Evolutionary conservation across 2,329 filamentous ascomycete species (phyloP), one percentile per base, ranked within the genome.

Genomic region (Fusarium redolens): DNA sequence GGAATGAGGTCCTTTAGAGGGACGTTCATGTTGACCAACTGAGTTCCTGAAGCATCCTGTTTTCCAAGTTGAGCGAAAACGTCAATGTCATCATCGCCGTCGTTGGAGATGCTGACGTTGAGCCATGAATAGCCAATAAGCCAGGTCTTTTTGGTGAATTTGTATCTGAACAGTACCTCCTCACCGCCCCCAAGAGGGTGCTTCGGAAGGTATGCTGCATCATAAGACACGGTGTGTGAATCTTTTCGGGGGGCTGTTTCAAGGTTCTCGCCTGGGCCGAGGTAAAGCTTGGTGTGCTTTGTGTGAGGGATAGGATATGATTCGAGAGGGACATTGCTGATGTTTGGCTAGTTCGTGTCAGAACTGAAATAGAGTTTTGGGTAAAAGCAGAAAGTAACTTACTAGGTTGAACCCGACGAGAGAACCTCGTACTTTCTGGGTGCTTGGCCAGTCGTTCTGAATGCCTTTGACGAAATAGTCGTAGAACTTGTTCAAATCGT

Each of bases 21-120:
- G 6, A 51, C 56, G 18, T 59, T 59, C 56, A 59, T 59, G 25
- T 59, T 59, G 33, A 59, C 56, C 20, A 59, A 37, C 12, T 59
- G 35, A 22, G 43, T 38, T 8, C 56, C 56, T 8, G 56, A 59
- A 22, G 44, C 35, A 20, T 51, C 56, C 20, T 59, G 56, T 20
- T 59, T 59, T 4, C 44, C 56, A 30, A 59, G 33, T 9, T 59
- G 56, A 28, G 43, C 43, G 2, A 59, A 59, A 4, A 59, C 56
- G 8, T 59, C 56, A 28, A 59, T 59, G 4, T 59, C 43, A 11
- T 59, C 35, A 37, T 59, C 43, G 4, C 33, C 10, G 5, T 59
- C 44, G 20, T 51, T 59, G 8, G 43, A 40, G 20, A 59, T 59
- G 25, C 56, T 59, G 31, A 59, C 3, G 25, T 51, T 40, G 12